Evolutionary conservation across 1,139 yeast genomes (phyloP).

Genomic region (Saccharomycopsis phalli): DNA sequence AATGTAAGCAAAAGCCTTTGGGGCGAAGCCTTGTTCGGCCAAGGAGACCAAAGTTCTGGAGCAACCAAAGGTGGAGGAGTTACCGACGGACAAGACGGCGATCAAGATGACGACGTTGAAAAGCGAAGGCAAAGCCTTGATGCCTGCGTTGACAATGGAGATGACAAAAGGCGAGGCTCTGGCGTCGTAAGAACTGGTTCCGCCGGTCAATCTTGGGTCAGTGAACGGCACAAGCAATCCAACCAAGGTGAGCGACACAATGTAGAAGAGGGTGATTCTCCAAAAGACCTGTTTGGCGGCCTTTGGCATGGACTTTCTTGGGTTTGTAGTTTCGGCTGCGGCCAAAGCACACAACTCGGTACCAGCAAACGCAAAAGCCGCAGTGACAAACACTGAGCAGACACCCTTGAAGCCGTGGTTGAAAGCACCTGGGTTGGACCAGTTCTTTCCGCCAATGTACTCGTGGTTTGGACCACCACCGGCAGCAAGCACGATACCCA

Average conservation of each 20-base stretch:
- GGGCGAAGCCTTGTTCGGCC: slow-evolving; percentile 58
- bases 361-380: slow-evolving; percentile 52
- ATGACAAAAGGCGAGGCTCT: slow-evolving; percentile 48
- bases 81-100: slow-evolving; percentile 64
- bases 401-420: slow-evolving; percentile 54
- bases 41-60: slow-evolving; percentile 60
- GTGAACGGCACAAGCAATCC: slow-evolving; percentile 64
- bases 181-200: slow-evolving; percentile 39
- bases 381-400: slow-evolving; percentile 43
- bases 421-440: slow-evolving; percentile 52
- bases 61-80: slow-evolving; percentile 55
- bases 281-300: slow-evolving; percentile 75
- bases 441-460: slow-evolving; percentile 46
- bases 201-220: slow-evolving; percentile 40
- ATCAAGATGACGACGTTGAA: slow-evolving; percentile 45
- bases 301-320: slow-evolving; percentile 57
- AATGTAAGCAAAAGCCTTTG: slow-evolving; percentile 46
- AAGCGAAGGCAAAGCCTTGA: slow-evolving; percentile 39
- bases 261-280: slow-evolving; percentile 61
- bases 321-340: slow-evolving; percentile 78
- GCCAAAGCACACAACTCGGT: slow-evolving; percentile 78
- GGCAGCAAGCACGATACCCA: slow-evolving; percentile 57
- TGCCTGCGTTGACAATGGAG: slow-evolving; percentile 41
- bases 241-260: slow-evolving; percentile 49
- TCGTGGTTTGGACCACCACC: slow-evolving; percentile 51